These are phyloP conservation scores for Macrolepiota dolichaula DNA, from an alignment of 768 basidiomycete species.

Conservation along the genomic window DNA sequence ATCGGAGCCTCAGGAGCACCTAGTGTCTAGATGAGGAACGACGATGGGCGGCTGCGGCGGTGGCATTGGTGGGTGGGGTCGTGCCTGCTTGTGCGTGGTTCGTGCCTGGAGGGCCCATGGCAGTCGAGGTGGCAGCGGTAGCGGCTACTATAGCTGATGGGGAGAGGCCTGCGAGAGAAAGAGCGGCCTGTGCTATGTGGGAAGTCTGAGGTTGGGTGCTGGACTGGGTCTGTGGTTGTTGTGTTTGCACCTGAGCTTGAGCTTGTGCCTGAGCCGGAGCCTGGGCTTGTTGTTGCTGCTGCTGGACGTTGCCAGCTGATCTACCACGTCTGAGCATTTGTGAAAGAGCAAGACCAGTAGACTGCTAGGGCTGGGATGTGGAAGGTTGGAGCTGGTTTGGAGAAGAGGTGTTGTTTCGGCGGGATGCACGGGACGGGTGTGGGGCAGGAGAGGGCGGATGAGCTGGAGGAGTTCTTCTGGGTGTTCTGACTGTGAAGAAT, in stretches of 20 bases:
- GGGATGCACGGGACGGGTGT: background rate
- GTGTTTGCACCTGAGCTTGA: background rate
- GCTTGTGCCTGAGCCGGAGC: background rate
- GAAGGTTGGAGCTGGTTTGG: constrained; percentile 22
- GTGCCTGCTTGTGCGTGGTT: background rate
- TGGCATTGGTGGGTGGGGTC: background rate
- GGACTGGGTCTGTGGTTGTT: background rate
- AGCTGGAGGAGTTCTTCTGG: constrained; percentile 35
- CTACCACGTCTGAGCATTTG: constrained; percentile 62
- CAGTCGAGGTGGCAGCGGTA: constrained; percentile 10
- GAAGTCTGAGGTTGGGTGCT: background rate
- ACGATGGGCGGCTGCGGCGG: constrained; percentile 50
- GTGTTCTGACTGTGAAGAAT: constrained; percentile 30
- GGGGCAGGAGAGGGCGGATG: constrained; percentile 32
- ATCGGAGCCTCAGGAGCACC: constrained; percentile 87
- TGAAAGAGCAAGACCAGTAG: constrained; percentile 42
- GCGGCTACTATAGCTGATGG: constrained; percentile 3
- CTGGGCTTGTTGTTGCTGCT: constrained; percentile 6
- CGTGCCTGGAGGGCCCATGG: constrained; percentile 1
- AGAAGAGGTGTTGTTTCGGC: constrained; percentile 11
- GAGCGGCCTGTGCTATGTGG: background rate
- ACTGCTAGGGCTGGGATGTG: constrained; percentile 15
- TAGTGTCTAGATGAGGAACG: constrained; percentile 91
- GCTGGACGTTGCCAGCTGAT: constrained; percentile 53
- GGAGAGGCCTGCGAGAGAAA: background rate